Conservation (phyloP, 441 rosid genomes). For the Hura crepitans region DNA sequence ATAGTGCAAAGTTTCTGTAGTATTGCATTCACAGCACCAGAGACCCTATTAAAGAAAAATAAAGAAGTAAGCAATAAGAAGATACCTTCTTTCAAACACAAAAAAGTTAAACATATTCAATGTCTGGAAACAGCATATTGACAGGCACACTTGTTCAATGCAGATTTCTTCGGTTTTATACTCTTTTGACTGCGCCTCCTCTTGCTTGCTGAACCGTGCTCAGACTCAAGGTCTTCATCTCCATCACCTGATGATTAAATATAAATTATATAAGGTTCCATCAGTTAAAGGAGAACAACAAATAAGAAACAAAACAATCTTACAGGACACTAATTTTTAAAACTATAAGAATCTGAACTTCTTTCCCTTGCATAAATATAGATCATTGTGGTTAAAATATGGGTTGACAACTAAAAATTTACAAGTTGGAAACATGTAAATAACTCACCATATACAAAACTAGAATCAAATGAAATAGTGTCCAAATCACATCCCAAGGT, state of each 20-base stretch:
- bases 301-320: neutral
- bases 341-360: neutral
- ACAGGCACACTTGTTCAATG: slow-evolving; percentile 66
- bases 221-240: slow-evolving; percentile 72
- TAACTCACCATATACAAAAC: neutral
- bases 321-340: neutral
- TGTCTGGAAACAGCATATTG: slow-evolving; percentile 20
- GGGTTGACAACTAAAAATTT: neutral
- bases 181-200: slow-evolving; percentile 64
- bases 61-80: slow-evolving; percentile 28
- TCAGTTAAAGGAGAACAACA: neutral
- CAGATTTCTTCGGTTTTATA: slow-evolving; percentile 70
- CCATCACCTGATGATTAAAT: slow-evolving; percentile 59
- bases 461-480: neutral
- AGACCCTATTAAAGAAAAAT: slow-evolving; percentile 67
- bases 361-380: neutral
- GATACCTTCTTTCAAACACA: slow-evolving; percentile 19
- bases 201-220: slow-evolving; percentile 75
- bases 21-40: slow-evolving; percentile 70
- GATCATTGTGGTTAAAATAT: neutral
- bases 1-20: slow-evolving; percentile 94
- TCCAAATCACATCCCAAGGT: neutral
- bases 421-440: neutral
- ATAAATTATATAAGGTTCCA: slow-evolving; percentile 7
- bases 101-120: slow-evolving; percentile 17